Evolutionary conservation across 768 basidiomycete species (phyloP), one percentile per base, ranked within the genome.

Genomic region (Kwoniella heveanensis): DNA sequence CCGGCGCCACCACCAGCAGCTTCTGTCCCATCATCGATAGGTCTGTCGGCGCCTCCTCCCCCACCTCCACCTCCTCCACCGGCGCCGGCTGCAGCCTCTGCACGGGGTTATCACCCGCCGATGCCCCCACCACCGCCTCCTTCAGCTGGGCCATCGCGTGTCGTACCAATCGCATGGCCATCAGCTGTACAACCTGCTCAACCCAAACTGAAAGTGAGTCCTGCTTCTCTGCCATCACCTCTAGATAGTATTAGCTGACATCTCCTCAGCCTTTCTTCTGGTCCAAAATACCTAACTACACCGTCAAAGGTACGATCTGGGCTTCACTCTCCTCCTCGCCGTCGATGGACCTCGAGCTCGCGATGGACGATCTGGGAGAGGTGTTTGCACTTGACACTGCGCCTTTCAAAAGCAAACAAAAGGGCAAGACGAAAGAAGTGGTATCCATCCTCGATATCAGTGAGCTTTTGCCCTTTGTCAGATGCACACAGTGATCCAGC

Each of bases 231-330:
- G 32, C 32, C 32, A 32, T 13, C 6, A 9, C 10, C 39, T 44
- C 10, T 17, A 19, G 21, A 19, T 17, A 19, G 21, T 10, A 49
- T 17, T 15, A 9, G 46, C 46, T 61, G 52, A 32, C 37, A 10
- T 25, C 58, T 32, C 0, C 12, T 1, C 53, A 89, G 78, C 90
- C 93, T 1, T 92, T 96, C 82, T 92, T 92, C 77, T 95, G 93
- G 92, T 88, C 87, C 67, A 94, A 95, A 70, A 65, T 93, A 4
- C 80, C 83, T n/a, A 76, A 74, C 13, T 68, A 82, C 7, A 73
- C 80, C 5, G 68, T 84, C 3, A 65, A 69, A 2, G 71, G 83
- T 7, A 89, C 89, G 0, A 83, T 97, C 10, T 97, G 91, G 91
- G 83, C 82, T 54, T 88, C 90, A 27, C 64, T 85, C 10, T n/a